Conservation (phyloP, 2,329 filamentous ascomycete genomes). For the Tolypocladium ophioglossoides region DNA sequence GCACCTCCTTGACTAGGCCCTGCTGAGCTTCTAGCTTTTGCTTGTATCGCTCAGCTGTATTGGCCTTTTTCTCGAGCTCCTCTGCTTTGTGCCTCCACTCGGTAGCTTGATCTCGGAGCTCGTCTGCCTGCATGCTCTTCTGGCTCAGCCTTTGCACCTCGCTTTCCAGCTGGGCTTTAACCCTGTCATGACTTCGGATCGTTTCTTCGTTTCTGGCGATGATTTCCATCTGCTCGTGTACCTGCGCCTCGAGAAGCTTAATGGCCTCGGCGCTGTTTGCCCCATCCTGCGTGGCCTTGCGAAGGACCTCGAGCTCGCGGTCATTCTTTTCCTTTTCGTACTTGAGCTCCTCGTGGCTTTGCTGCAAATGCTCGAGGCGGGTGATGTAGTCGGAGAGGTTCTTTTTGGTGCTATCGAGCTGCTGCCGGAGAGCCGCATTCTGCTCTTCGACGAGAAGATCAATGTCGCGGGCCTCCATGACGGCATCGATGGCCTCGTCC, state of each 20-base stretch:
- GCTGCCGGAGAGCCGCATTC: slow-evolving; percentile 36
- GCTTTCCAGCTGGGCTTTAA: slow-evolving; percentile 43
- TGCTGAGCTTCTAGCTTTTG: slow-evolving; percentile 51
- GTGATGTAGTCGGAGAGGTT: slow-evolving; percentile 48
- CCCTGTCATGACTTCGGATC: slow-evolving; percentile 23
- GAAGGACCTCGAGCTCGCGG: slow-evolving; percentile 38
- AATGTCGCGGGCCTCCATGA: slow-evolving; percentile 37
- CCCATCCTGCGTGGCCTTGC: slow-evolving; percentile 40
- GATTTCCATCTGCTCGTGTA: slow-evolving; percentile 58
- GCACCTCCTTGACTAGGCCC: slow-evolving; percentile 43
- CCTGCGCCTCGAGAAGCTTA: slow-evolving; percentile 41
- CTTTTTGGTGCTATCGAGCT: slow-evolving; percentile 44
- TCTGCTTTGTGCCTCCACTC: slow-evolving; percentile 49
- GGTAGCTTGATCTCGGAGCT: slow-evolving; percentile 47
- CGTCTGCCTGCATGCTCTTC: slow-evolving; percentile 36
- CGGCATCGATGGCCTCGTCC: slow-evolving; percentile 27
- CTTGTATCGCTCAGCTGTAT: slow-evolving; percentile 50
- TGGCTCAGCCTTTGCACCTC: slow-evolving; percentile 37
- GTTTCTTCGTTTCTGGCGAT: slow-evolving; percentile 56
- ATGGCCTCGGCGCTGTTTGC: slow-evolving; percentile 41
- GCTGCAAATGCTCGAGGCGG: slow-evolving; percentile 48
- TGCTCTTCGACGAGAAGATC: slow-evolving; percentile 48
- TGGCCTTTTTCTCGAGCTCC: slow-evolving; percentile 50
- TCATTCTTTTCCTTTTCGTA: slow-evolving; percentile 50
- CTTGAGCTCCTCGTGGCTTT: slow-evolving; percentile 55